These are phyloP conservation scores for Hymenoscyphus repandus DNA, from an alignment of 2,329 filamentous ascomycete genomes.

Conservation along the genomic window DNA sequence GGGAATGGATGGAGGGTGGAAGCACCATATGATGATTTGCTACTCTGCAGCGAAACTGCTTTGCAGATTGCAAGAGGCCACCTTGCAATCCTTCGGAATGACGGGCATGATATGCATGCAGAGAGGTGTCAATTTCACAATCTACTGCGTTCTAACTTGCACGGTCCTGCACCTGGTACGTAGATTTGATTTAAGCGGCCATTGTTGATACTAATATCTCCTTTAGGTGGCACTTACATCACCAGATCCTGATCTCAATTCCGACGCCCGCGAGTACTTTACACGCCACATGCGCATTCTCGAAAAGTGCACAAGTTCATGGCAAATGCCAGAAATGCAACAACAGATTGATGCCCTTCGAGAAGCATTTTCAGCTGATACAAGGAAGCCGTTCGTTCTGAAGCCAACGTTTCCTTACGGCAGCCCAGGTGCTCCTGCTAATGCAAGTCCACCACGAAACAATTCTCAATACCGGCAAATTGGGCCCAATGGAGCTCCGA, in stretches of 20 bases:
- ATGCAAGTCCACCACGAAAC: constrained; percentile 22
- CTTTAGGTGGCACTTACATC: constrained; percentile 82
- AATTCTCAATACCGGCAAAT: constrained; percentile 26
- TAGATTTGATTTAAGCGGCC: constrained; percentile 21
- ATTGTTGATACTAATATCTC: constrained; percentile 2
- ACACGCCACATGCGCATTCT: constrained; percentile 90
- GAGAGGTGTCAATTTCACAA: constrained; percentile 87
- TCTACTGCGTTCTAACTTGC: constrained; percentile 88
- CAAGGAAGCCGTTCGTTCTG: constrained; percentile 77
- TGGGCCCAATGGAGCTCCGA: constrained; percentile 16
- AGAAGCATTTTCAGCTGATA: constrained; percentile 85
- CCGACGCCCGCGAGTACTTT: constrained; percentile 83
- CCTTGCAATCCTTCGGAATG: constrained; percentile 71
- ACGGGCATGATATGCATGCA: constrained; percentile 86
- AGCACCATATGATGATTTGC: constrained; percentile 79
- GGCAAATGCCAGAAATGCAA: constrained; percentile 87
- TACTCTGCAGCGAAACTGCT: constrained; percentile 80
- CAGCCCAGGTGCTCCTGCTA: constrained; percentile 48
- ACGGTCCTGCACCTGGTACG: constrained; percentile 89
- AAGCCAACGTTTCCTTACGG: constrained; percentile 85
- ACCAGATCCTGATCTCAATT: constrained; percentile 81
- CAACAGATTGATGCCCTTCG: constrained; percentile 84
- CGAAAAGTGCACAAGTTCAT: constrained; percentile 75
- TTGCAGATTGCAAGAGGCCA: constrained; percentile 80
- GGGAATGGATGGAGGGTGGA: constrained; percentile 70